A percentile compares a stretch with the other conserved stretches of the same genome.
phyloP scores from a whole-genome alignment of 352 stramenopile genomes.

The Globisporangium cederbergense region DNA sequence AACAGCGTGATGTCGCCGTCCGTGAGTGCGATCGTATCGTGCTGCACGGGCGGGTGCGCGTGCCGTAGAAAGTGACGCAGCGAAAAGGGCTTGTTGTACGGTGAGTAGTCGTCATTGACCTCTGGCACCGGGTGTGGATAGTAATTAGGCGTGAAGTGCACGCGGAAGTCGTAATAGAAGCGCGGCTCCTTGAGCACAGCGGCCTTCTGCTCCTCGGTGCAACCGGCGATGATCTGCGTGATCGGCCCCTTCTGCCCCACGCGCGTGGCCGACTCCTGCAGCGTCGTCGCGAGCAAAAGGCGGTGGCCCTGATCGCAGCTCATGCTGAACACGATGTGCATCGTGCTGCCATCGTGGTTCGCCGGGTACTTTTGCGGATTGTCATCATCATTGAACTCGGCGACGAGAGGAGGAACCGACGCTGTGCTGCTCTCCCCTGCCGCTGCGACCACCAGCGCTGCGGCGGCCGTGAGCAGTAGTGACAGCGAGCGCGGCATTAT shows the following conservation, averaged over 20 bases:
- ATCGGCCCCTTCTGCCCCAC: constrained; percentile 25
- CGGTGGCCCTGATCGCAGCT: constrained; percentile 24
- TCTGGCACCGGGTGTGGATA: constrained; percentile 16
- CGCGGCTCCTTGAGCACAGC: constrained; percentile 13
- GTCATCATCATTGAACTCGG: background rate
- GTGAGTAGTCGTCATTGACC: constrained; percentile 21
- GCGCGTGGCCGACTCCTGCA: constrained; percentile 23
- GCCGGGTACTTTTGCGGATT: constrained; percentile 2
- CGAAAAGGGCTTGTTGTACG: constrained; percentile 29
- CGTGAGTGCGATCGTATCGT: constrained; percentile 23
- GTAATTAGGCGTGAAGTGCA: constrained; percentile 25
- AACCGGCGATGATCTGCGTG: constrained; percentile 29
- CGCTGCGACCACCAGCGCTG: background rate
- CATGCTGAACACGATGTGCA: constrained; percentile 30
- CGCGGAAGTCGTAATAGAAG: constrained; percentile 28
- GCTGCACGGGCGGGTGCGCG: constrained; percentile 21
- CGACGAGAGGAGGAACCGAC: background rate
- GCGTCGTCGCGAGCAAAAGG: constrained; percentile 16
- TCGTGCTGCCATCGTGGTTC: constrained; percentile 14
- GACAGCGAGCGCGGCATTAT: background rate
- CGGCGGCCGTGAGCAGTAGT: background rate
- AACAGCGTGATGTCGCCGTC: constrained; percentile 21
- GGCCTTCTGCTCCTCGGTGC: constrained; percentile 12
- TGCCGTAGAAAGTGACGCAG: constrained; percentile 27
- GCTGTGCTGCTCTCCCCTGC: background rate